Percentiles rank a stretch among this genome's conserved stretches.
These are phyloP conservation scores for Carpinus viminea DNA, from an alignment of 306 rosid species.

Conservation along the genomic window DNA sequence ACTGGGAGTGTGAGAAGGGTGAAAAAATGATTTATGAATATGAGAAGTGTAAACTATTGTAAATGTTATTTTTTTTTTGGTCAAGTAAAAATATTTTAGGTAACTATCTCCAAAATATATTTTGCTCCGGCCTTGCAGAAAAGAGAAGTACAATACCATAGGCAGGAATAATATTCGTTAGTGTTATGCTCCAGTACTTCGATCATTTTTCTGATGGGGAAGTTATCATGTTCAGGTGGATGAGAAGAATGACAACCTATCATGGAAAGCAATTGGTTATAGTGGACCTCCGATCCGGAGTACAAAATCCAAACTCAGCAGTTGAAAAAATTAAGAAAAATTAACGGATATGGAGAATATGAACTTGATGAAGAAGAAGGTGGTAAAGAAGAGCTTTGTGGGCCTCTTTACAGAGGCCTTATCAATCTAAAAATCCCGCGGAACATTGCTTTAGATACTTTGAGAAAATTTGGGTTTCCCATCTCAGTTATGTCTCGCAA, in stretches of 20 bases:
- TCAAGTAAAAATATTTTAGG: no score
- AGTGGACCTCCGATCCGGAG: slow-evolving; percentile 73
- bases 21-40: no score
- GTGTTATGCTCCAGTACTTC: no score
- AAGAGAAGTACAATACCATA: no score
- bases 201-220: background rate
- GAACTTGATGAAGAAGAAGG: slow-evolving; percentile 17
- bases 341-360: slow-evolving; percentile 27
- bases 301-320: slow-evolving; percentile 44
- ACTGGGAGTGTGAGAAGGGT: no score
- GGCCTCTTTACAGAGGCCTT: slow-evolving; percentile 69
- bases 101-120: no score
- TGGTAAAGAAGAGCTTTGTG: slow-evolving; percentile 39
- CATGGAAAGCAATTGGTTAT: slow-evolving; percentile 86
- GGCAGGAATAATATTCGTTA: no score
- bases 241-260: slow-evolving; percentile 49
- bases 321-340: background rate
- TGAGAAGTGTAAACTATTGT: no score
- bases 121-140: no score
- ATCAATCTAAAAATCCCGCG: slow-evolving; percentile 44
- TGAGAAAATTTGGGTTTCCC: slow-evolving; percentile 48
- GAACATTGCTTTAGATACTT: slow-evolving; percentile 40
- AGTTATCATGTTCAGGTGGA: slow-evolving; percentile 48
- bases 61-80: no score
- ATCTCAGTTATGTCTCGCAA: slow-evolving; percentile 34